Evolutionary conservation across 805 yeast genomes (phyloP).

Genomic region (Millerago galiae): DNA sequence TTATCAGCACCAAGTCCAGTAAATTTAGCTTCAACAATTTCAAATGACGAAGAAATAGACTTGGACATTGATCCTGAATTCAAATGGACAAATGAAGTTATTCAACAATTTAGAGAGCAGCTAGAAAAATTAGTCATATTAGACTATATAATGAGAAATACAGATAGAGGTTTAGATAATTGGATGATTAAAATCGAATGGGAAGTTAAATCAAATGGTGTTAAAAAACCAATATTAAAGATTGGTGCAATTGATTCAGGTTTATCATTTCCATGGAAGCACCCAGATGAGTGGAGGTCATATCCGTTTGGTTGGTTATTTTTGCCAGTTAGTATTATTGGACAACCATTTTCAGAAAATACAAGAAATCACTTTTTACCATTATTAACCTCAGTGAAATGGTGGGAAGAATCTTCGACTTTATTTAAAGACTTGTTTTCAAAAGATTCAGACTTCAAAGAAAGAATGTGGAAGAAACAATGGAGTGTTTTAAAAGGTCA

Average conservation of each 20-base stretch:
- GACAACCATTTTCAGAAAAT: constrained; percentile 54
- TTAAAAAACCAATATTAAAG: constrained; percentile 34
- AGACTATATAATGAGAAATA: constrained; percentile 68
- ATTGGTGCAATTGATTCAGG: constrained; percentile 77
- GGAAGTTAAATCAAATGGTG: constrained; percentile 19
- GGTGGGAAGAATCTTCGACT: constrained; percentile 64
- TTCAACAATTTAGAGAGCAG: constrained; percentile 51
- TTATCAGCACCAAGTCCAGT: not conserved
- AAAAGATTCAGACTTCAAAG: constrained; percentile 55
- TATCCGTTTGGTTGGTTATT: constrained; percentile 78
- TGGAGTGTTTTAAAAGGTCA: constrained; percentile 71
- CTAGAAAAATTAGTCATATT: constrained; percentile 63
- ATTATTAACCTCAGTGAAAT: constrained; percentile 47
- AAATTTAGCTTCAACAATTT: not conserved
- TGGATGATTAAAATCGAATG: constrained; percentile 68
- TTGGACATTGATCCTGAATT: constrained; percentile 26
- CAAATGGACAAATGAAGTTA: constrained; percentile 44
- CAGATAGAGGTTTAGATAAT: constrained; percentile 69
- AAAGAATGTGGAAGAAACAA: constrained; percentile 61
- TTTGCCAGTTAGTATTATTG: constrained; percentile 55
- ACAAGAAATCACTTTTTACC: constrained; percentile 54
- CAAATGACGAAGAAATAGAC: constrained; percentile 2
- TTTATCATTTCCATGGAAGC: constrained; percentile 73
- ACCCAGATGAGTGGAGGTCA: constrained; percentile 76
- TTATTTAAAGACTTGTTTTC: constrained; percentile 43